Evolutionary conservation across 202 grass and related monocot genomes (phyloP).

Genomic region (Miscanthus sacchariflorus): DNA sequence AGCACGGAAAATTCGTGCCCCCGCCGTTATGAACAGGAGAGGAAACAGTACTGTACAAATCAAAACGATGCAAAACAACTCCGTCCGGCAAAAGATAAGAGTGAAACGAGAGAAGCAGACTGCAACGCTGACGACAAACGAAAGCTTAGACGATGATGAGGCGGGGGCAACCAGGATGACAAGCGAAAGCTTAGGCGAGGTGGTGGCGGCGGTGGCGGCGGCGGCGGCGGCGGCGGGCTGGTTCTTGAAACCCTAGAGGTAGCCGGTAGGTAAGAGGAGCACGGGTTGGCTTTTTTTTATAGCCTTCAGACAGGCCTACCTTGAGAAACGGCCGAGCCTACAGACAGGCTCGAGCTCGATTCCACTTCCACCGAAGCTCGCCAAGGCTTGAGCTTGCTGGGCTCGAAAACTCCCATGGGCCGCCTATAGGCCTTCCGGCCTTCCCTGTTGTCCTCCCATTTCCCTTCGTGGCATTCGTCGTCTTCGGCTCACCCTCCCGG

Average conservation of each 20-base stretch:
- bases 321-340: no score
- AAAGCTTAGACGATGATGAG: no score
- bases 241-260: background rate
- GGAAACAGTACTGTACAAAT: background rate
- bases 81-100: background rate
- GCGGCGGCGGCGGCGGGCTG: background rate
- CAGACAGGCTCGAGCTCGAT: no score
- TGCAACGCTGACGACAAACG: background rate
- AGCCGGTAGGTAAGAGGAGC: background rate
- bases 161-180: no score
- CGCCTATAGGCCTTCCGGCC: background rate
- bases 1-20: background rate
- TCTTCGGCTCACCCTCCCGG: background rate
- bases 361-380: no score
- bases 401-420: background rate
- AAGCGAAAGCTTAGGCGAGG: background rate
- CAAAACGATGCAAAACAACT: background rate
- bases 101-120: background rate
- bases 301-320: background rate
- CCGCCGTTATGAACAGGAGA: constrained; percentile 14
- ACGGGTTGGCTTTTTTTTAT: background rate
- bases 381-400: background rate
- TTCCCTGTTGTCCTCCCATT: background rate
- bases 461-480: background rate
- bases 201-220: no score